Base-by-base conservation (phyloP, 306 rosid genomes). In the Pyrus pyrifolia region DNA sequence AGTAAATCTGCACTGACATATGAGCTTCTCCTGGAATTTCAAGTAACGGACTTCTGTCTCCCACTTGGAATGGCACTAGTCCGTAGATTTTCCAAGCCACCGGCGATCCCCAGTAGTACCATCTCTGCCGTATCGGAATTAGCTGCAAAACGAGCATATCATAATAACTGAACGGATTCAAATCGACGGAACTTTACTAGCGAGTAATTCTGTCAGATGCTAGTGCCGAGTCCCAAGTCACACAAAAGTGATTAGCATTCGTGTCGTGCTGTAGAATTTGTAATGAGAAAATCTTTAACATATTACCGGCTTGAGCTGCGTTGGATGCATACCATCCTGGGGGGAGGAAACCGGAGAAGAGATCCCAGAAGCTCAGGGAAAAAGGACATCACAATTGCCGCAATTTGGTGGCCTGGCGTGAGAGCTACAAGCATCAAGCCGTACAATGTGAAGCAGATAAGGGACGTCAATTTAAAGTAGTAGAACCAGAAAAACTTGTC, bases 41-140 rank as follows among this genome's bases (percentile, higher is more conserved):
- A 25, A 87, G 38, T 15, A 3, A 44, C 40, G 70, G 21, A 18
- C 65, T 78, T 8, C 31, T 85, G 76, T 89, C 82, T 21, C 90
- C 93, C 33, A 89, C 30, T 74, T 86, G 93, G n/a, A 90, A 89
- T 30, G 89, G 79, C 70, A 89, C 25, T 3, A 87, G 75, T 71
- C 93, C 90, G 78, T 86, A 81, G 69, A 83, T 3, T 62, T 88
- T 85, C 90, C 89, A 89, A 5, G 93, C 83, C 31, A 89, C 76
- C 7, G 90, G 93, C 44, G 76, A 74, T 1, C 33, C 86, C 92
- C 90, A 88, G 75, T 86, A 82, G 70, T 65, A 88, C 90, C 92
- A 88, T 64, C 87, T 81, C 93, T 88, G 86, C 90, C 93, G 83
- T 85, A 85, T 83, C 51, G 93, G 93, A 66, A 85, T 86, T 85